Evolutionary conservation across 768 basidiomycete species (phyloP).

Genomic region (Rhizopogon vulgaris): DNA sequence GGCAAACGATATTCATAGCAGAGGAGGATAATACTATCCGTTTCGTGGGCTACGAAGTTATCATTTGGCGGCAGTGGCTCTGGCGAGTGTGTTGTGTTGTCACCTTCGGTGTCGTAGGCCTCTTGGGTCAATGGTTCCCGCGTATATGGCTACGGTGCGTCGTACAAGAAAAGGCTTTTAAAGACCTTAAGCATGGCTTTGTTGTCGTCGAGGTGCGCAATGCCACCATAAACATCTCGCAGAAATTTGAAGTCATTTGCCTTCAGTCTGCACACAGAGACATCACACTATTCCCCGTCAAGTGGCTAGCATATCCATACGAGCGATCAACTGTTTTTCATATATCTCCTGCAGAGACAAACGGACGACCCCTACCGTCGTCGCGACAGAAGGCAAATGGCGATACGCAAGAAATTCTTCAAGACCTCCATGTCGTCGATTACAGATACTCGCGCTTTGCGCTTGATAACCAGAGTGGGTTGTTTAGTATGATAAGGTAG

Average conservation of each 20-base stretch:
- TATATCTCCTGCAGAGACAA: conserved; percentile 21
- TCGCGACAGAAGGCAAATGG: conserved; percentile 26
- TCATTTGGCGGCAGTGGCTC: conserved; percentile 51
- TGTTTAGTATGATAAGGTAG: conserved; percentile 79
- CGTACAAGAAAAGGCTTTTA: conserved; percentile 77
- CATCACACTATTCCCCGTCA: conserved; percentile 69
- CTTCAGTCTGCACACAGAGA: conserved; percentile 78
- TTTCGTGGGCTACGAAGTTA: conserved; percentile 78
- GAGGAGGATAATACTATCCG: conserved; percentile 90
- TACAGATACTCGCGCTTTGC: conserved; percentile 92
- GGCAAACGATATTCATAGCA: conserved; percentile 78
- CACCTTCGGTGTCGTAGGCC: conserved; percentile 64
- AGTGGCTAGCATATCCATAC: conserved; percentile 67
- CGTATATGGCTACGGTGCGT: conserved; percentile 86
- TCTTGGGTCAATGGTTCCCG: conserved; percentile 94
- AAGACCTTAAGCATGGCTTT: conserved; percentile 60
- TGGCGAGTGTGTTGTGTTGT: conserved; percentile 71
- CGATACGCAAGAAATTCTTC: conserved; percentile 33
- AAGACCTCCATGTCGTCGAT: conserved; percentile 65
- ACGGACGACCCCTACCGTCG: conserved; percentile 19
- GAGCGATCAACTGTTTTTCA: conserved; percentile 78
- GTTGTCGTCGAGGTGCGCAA: conserved; percentile 83
- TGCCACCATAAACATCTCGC: neutral
- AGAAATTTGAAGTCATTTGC: neutral
- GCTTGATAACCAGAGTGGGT: conserved; percentile 74